Evolutionary conservation across 768 basidiomycete species (phyloP).

Genomic region (Erythrobasidium yunnanense): DNA sequence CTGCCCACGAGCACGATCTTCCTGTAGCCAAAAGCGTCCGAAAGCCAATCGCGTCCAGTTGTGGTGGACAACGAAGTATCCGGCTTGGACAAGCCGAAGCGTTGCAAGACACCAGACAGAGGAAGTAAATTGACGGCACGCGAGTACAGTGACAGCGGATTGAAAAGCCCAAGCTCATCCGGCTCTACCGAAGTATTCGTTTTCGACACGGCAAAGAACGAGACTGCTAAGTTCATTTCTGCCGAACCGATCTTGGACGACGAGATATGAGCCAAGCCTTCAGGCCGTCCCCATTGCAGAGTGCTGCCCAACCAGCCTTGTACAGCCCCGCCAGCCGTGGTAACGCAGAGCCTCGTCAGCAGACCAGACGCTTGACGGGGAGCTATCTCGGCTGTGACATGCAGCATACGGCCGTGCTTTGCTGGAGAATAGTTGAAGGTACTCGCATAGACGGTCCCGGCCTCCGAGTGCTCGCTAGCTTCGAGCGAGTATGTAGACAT

Average conservation of each 20-base stretch:
- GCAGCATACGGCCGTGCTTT: constrained; percentile 6
- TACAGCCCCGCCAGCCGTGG: constrained; percentile 14
- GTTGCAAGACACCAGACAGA: no score
- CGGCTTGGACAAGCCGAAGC: no score
- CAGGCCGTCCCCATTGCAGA: constrained; percentile 17
- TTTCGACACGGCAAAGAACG: no score
- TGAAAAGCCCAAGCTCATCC: no score
- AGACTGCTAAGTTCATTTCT: not conserved
- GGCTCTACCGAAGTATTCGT: no score
- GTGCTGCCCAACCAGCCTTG: constrained; percentile 25
- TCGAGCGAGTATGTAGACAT: constrained; percentile 23
- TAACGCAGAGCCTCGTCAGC: not conserved
- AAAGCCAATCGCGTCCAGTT: constrained; percentile 22
- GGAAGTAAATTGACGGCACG: no score
- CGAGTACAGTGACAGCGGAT: no score
- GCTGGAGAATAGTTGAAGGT: constrained; percentile 9
- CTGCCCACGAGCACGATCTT: constrained; percentile 21
- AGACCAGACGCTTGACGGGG: constrained; percentile 12
- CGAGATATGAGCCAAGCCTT: constrained; percentile 24
- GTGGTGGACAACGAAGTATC: no score
- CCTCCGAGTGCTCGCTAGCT: not conserved
- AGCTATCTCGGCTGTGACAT: constrained; percentile 16
- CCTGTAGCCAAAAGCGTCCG: constrained; percentile 24
- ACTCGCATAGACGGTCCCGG: constrained; percentile 2
- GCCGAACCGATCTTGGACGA: not conserved